Evolutionary conservation across 176 grass and related monocot genomes (phyloP), one percentile per base, ranked within the genome.

Genomic region (Triticum monococcum): DNA sequence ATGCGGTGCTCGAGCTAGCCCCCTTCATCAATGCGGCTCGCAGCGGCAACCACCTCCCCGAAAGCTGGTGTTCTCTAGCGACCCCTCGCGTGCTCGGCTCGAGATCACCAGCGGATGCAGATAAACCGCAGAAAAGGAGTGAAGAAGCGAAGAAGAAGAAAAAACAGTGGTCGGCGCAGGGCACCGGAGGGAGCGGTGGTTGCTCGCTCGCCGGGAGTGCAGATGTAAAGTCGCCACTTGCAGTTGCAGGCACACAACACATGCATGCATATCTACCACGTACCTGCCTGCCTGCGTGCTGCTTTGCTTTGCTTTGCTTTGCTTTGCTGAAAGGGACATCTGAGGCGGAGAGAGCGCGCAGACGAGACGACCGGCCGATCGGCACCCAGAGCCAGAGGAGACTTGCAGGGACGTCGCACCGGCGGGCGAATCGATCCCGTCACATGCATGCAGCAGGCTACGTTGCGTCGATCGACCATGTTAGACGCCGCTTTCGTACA

Each of bases 21-120:
- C 76, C 56, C 7, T 73, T 86, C 37, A 82, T 72, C 38, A 78
- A 83, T 87, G 88, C 43, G 75, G 25, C 48, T 59, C 3, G 80
- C 72, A 2, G 12, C 25, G 43, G 81, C 67, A 40, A 25, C 69
- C 11, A 38, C 64, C 22, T 85, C 43, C 52, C 57, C 7, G 79
- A 62, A 79, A 86, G 72, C 84, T 8, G 61, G 79, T 83, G 88
- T 64, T 60, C 33, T 24, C 8, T 45, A 59, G 82, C 68, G 43
- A 11, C 14, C 22, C 1, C 65, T 45, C 10, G 72, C 83, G 60
- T 36, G 72, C 22, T 13, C 43, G 50, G 3, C 5, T 7, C 1
- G 28, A 83, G 81, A 41, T 59, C 3, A 13, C 48, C 32, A 8
- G 81, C 81, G 12, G 66, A 24, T 0, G 35, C 22, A 43, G 69